These are phyloP conservation scores for Combretum micranthum DNA, from an alignment of 345 rosid species.

Conservation along the genomic window DNA sequence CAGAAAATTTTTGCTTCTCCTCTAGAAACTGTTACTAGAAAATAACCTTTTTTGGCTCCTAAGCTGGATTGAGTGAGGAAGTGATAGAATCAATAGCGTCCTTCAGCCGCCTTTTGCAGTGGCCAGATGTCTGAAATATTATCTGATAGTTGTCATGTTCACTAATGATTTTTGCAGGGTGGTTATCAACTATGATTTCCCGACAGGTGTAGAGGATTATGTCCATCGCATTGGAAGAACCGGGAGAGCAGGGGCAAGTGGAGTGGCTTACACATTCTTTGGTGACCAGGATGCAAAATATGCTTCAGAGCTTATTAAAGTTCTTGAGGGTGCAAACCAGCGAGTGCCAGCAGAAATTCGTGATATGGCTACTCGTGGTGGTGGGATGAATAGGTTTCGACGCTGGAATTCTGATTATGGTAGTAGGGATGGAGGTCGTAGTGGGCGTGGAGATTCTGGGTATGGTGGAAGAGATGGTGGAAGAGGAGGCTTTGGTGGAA, in stretches of 20 bases:
- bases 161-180: slow-evolving; percentile 39
- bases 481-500: slow-evolving; percentile 37
- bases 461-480: slow-evolving; percentile 56
- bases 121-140: neutral
- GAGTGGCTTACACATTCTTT: slow-evolving; percentile 74
- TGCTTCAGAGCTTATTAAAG: slow-evolving; percentile 78
- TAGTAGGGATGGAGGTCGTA: slow-evolving; percentile 60
- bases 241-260: slow-evolving; percentile 99
- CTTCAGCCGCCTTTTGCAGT: too few species aligned
- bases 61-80: too few species aligned
- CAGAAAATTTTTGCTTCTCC: too few species aligned
- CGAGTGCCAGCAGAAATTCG: slow-evolving; percentile 79
- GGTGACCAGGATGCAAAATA: slow-evolving; percentile 89
- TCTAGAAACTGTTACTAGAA: too few species aligned
- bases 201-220: slow-evolving; percentile 95
- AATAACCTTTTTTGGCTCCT: too few species aligned
- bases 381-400: slow-evolving; percentile 62
- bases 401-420: slow-evolving; percentile 68
- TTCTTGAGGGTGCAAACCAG: slow-evolving; percentile 92
- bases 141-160: neutral
- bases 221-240: slow-evolving; percentile 98
- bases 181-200: slow-evolving; percentile 92
- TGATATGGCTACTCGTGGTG: slow-evolving; percentile 78
- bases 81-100: too few species aligned
- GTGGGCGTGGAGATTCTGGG: slow-evolving; percentile 39